phyloP scores from a whole-genome alignment of 352 stramenopile genomes.

The Phytopythium montanum region DNA sequence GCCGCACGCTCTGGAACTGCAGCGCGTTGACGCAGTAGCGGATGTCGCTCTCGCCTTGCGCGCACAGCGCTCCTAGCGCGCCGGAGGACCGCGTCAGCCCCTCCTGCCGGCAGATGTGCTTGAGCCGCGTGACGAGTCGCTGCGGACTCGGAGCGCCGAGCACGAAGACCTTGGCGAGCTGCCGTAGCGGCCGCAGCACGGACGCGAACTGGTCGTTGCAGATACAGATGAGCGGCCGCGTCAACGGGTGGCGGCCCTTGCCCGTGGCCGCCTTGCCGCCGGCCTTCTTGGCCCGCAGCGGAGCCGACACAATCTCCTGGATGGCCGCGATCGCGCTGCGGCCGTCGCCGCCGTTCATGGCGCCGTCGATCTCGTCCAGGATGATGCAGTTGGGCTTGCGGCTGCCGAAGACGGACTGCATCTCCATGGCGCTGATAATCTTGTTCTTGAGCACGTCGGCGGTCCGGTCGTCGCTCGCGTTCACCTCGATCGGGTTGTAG shows the following conservation, averaged over 20 bases:
- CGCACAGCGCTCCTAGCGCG: conserved; percentile 51
- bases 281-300: conserved; percentile 57
- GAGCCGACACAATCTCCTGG: conserved; percentile 89
- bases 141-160: conserved; percentile 82
- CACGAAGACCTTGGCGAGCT: conserved; percentile 93
- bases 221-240: conserved; percentile 96
- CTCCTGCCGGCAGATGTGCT: conserved; percentile 91
- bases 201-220: conserved; percentile 98
- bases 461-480: conserved; percentile 97
- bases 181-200: conserved; percentile 92
- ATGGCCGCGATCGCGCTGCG: conserved; percentile 89
- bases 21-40: conserved; percentile 95
- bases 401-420: conserved; percentile 85
- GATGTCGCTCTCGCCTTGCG: conserved; percentile 88
- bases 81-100: conserved; percentile 73
- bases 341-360: conserved; percentile 86
- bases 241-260: conserved; percentile 74
- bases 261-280: conserved; percentile 22
- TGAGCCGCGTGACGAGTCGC: conserved; percentile 90
- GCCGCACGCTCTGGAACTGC: conserved; percentile 90
- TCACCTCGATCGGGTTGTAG: conserved; percentile 97
- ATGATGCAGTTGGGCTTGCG: conserved; percentile 97
- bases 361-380: conserved; percentile 98
- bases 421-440: conserved; percentile 91
- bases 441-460: conserved; percentile 89